Evolutionary conservation across 1,139 yeast species (phyloP).

Genomic region (Candida sp.): DNA sequence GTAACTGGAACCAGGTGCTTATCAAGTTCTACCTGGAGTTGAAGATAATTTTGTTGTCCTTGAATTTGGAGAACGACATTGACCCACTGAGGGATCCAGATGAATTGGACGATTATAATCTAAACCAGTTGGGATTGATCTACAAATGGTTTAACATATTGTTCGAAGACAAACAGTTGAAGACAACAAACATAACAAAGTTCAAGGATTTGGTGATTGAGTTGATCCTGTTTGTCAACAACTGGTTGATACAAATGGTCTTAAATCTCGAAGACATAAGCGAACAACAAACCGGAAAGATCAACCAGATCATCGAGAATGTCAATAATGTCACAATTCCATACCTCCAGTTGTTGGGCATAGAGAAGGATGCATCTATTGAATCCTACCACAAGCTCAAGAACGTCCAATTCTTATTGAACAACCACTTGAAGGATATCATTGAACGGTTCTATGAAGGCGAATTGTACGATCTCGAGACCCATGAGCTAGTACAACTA

Average conservation of each 20-base stretch:
- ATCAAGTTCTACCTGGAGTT: slow-evolving; percentile 25
- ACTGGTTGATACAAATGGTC: slow-evolving; percentile 32
- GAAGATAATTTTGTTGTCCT: slow-evolving; percentile 18
- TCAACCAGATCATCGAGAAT: slow-evolving; percentile 29
- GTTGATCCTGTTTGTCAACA: slow-evolving; percentile 34
- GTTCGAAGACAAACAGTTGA: slow-evolving; percentile 24
- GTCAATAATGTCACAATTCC: slow-evolving; percentile 23
- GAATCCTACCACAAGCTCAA: slow-evolving; percentile 44
- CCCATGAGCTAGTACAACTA: slow-evolving; percentile 66
- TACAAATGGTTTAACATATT: slow-evolving; percentile 30
- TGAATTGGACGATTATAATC: slow-evolving; percentile 24
- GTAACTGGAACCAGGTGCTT: slow-evolving; percentile 26
- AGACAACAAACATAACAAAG: slow-evolving; percentile 28
- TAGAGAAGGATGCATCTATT: slow-evolving; percentile 20
- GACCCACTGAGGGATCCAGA: slow-evolving; percentile 11
- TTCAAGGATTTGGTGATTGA: slow-evolving; percentile 31
- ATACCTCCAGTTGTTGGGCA: slow-evolving; percentile 16
- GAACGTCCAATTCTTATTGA: slow-evolving; percentile 51
- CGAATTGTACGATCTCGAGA: slow-evolving; percentile 70
- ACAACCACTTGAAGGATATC: slow-evolving; percentile 66
- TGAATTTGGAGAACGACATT: slow-evolving; percentile 17
- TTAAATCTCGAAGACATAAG: slow-evolving; percentile 36
- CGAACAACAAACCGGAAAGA: slow-evolving; percentile 37
- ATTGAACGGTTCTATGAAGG: slow-evolving; percentile 75
- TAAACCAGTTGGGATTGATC: slow-evolving; percentile 24